Base-by-base conservation (phyloP, 2,329 filamentous ascomycete species). In the Phialemoniopsis sp. region DNA sequence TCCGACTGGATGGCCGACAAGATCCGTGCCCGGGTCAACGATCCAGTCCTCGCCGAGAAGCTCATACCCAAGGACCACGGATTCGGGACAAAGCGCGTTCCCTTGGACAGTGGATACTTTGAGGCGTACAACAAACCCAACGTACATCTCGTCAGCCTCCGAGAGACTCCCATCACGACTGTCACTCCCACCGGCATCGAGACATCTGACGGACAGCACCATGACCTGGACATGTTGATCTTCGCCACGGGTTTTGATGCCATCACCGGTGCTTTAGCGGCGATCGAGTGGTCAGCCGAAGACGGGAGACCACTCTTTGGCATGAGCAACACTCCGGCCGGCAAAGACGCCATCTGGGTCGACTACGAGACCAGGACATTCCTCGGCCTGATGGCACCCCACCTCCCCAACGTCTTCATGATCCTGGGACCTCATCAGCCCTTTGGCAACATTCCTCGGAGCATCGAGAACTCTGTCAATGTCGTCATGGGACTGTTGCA, bases 71-170 rank as follows among this genome's bases (percentile, higher is more conserved):
- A 56, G 16, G 54, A 67, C 28, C 64, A 62, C 34, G 58, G 61
- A 3, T 73, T 69, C 44, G 71, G 65, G 4, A 63, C 60, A 7
- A 76, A 72, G 48, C 60, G 71, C 1, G 60, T 59, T 4, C 63
- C 57, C 1, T 58, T 76, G 0, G 73, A 78, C 44, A 55, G 67
- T 28, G 55, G 59, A 31, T 76, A 72, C 48, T 78, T 68, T 45
- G 73, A 78, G 42, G 58, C 64, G 4, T 63, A 69, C 39, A 66
- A 73, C 44, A 59, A 59, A 14, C 52, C 58, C 1, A 66, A 71
- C 26, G 68, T 76, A 3, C 49, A 67, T 1, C 44, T 76, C 4
- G 56, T 77, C 2, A 58, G 69, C 34, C 46, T 73, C 13, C 68
- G 64, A 10, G 49, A 58, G 8, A 65, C 62, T 3, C 59, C 65